Percentiles rank a stretch among this genome's conserved stretches.
Conservation (phyloP, 2,329 filamentous ascomycete genomes). For the Diaporthe sp. region DNA sequence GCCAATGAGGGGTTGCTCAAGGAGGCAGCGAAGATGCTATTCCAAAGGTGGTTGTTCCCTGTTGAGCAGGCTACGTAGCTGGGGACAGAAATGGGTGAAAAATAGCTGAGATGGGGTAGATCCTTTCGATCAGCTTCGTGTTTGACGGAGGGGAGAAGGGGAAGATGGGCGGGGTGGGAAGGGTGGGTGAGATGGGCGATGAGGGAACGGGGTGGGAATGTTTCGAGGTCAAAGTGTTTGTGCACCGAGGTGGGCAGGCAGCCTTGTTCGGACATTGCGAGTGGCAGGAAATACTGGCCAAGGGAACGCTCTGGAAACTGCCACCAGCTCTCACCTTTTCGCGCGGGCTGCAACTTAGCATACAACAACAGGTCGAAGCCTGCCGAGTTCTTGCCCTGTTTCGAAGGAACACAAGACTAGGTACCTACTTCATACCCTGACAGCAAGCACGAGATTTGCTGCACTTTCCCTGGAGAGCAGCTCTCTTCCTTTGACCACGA, state of each 20-base stretch:
- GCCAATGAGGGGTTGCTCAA: slow-evolving; percentile 9
- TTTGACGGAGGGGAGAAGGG: background rate
- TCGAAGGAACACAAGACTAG: background rate
- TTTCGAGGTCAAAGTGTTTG: background rate
- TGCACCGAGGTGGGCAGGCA: background rate
- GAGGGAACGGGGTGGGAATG: slow-evolving; percentile 10
- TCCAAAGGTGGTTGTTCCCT: slow-evolving; percentile 27
- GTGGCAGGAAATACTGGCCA: slow-evolving; percentile 12
- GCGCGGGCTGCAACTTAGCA: background rate
- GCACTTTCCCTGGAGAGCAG: slow-evolving; percentile 12
- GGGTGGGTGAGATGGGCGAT: slow-evolving; percentile 27
- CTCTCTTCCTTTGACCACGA: background rate
- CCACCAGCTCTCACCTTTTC: background rate
- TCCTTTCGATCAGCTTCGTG: slow-evolving; percentile 26
- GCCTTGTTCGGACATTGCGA: slow-evolving; percentile 11
- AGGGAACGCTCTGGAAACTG: slow-evolving; percentile 27
- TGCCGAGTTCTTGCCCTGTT: slow-evolving; percentile 6
- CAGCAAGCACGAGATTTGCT: background rate
- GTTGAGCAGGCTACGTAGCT: slow-evolving; percentile 24
- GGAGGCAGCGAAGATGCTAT: slow-evolving; percentile 23
- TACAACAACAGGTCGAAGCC: background rate
- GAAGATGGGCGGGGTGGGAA: slow-evolving; percentile 18
- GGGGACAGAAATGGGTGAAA: slow-evolving; percentile 29
- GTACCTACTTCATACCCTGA: background rate
- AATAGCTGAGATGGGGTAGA: slow-evolving; percentile 35